Conservation (phyloP, 2,329 filamentous ascomycete species). For the Fusarium pseudoanthophilum region DNA sequence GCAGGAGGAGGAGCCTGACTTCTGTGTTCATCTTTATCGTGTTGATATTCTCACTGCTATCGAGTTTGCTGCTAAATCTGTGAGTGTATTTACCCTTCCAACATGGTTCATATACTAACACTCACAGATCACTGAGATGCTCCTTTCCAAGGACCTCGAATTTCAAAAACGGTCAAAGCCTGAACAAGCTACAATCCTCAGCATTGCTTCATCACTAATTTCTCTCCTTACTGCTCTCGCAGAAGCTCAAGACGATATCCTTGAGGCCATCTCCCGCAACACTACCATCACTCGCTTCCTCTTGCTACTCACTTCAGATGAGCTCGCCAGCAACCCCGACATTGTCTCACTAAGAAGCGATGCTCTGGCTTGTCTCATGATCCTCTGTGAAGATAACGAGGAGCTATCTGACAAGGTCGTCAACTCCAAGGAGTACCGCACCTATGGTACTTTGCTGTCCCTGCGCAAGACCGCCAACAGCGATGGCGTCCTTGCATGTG, state of each 20-base stretch:
- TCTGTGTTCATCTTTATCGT: slow-evolving; percentile 72
- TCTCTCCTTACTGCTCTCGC: slow-evolving; percentile 64
- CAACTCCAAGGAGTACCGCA: slow-evolving; percentile 57
- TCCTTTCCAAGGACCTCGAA: slow-evolving; percentile 53
- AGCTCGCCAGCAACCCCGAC: slow-evolving; percentile 56
- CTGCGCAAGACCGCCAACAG: slow-evolving; percentile 60
- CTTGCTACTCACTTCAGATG: slow-evolving; percentile 61
- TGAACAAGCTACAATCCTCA: slow-evolving; percentile 65
- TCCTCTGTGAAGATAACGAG: slow-evolving; percentile 69
- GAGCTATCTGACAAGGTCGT: slow-evolving; percentile 64
- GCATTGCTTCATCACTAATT: slow-evolving; percentile 64
- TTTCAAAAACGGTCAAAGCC: slow-evolving; percentile 62
- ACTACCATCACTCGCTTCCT: slow-evolving; percentile 63
- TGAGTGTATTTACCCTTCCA: slow-evolving; percentile 48
- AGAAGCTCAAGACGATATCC: slow-evolving; percentile 70
- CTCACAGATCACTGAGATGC: slow-evolving; percentile 55
- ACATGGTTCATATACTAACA: slow-evolving; percentile 4
- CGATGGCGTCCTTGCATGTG: slow-evolving; percentile 67
- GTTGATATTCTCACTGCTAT: slow-evolving; percentile 70
- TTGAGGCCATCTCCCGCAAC: slow-evolving; percentile 63
- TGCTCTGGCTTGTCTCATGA: slow-evolving; percentile 65
- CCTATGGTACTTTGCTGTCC: slow-evolving; percentile 61
- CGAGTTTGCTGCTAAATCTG: slow-evolving; percentile 64
- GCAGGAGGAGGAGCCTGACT: slow-evolving; percentile 72
- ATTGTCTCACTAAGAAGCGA: slow-evolving; percentile 56